A percentile compares a stretch with the other conserved stretches of the same genome.
Evolutionary conservation across 2,329 filamentous ascomycete species (phyloP).

Genomic region (Rosellinia necatrix): DNA sequence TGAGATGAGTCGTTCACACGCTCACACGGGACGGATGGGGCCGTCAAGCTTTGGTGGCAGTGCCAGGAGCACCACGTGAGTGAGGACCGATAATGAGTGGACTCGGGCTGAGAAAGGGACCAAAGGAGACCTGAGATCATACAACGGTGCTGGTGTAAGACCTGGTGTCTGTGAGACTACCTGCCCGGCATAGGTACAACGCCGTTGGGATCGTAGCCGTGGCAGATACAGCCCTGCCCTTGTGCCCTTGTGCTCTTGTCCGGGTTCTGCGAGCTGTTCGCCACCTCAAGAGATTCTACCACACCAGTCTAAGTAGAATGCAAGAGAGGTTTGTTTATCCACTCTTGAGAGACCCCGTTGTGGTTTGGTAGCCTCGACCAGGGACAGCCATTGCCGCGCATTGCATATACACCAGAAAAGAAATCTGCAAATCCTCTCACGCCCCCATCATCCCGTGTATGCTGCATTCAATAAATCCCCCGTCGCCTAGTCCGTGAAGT

Average conservation of each 20-base stretch:
- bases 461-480: too few species aligned
- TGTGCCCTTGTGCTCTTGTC: slow-evolving; percentile 4
- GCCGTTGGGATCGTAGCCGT: slow-evolving; percentile 16
- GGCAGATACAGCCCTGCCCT: slow-evolving; percentile 17
- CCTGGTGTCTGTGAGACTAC: slow-evolving; percentile 4
- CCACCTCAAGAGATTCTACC: slow-evolving; percentile 18
- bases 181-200: slow-evolving; percentile 15
- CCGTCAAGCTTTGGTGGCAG: slow-evolving; percentile 9
- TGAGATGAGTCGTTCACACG: slow-evolving; percentile 14
- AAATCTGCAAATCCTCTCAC: slow-evolving; percentile 21
- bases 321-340: slow-evolving; percentile 27
- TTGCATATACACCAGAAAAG: slow-evolving; percentile 32
- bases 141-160: neutral
- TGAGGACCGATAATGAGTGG: neutral
- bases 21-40: slow-evolving; percentile 1
- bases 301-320: slow-evolving; percentile 8
- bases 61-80: slow-evolving; percentile 2
- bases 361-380: slow-evolving; percentile 10
- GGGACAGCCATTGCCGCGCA: slow-evolving; percentile 5
- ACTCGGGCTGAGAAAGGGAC: neutral
- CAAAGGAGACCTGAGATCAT: slow-evolving; percentile 3
- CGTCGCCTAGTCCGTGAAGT: neutral
- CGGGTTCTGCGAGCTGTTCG: slow-evolving; percentile 10
- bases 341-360: neutral
- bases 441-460: neutral